Evolutionary conservation across 805 yeast species (phyloP).

Genomic region (Starmerella asiatica): DNA sequence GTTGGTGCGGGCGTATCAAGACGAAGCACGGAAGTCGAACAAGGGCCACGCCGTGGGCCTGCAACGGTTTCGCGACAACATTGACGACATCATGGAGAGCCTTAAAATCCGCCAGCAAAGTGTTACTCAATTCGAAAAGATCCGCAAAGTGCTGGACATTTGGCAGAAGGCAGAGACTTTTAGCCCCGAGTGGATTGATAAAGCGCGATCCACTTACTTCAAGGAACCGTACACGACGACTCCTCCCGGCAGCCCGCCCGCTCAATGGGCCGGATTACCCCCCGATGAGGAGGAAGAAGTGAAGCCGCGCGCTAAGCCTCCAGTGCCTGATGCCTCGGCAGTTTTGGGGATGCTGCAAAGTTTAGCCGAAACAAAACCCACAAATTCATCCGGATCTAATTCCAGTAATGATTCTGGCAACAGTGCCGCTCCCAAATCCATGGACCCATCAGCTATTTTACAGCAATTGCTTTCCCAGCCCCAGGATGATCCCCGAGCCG

Average conservation of each 20-base stretch:
- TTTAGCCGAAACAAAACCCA: conserved; percentile 37
- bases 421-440: conserved; percentile 3
- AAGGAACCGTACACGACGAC: conserved; percentile 38
- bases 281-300: neutral
- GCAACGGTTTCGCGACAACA: conserved; percentile 3
- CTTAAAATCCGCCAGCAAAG: conserved; percentile 26
- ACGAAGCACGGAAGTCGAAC: conserved; percentile 48
- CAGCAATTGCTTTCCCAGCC: conserved; percentile 16
- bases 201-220: conserved; percentile 48
- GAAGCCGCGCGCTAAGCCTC: conserved; percentile 17
- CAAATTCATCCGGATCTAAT: conserved; percentile 15
- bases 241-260: conserved; percentile 56
- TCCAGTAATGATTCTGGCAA: neutral
- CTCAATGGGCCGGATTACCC: conserved; percentile 23
- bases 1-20: conserved; percentile 71
- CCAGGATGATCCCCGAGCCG: neutral
- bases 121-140: conserved; percentile 38
- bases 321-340: conserved; percentile 34
- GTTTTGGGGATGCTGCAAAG: conserved; percentile 46
- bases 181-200: conserved; percentile 39
- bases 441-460: conserved; percentile 5
- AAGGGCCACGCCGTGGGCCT: conserved; percentile 4
- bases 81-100: conserved; percentile 41
- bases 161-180: conserved; percentile 85
- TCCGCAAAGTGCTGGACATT: conserved; percentile 73